These are phyloP conservation scores for Graphilbum sp. DNA, from an alignment of 2,329 filamentous ascomycete genomes.

Conservation along the genomic window DNA sequence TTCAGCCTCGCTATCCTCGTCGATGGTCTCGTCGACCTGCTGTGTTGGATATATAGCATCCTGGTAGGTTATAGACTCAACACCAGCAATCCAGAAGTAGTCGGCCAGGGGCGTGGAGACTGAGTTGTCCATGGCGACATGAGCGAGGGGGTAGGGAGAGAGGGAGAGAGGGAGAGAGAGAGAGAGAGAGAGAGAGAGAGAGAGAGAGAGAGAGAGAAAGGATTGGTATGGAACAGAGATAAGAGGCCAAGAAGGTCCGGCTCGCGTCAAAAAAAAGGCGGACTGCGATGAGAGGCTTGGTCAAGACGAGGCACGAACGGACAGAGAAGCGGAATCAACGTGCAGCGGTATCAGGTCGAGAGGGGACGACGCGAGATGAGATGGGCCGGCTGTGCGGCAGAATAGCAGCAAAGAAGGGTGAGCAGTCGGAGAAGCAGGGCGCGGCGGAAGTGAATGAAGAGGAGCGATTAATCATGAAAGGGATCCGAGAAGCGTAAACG, in stretches of 20 bases:
- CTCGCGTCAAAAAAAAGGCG: background rate
- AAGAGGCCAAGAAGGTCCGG: background rate
- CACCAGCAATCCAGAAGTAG: conserved; percentile 61
- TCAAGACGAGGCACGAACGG: too few relatives aligned
- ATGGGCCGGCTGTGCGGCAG: too few relatives aligned
- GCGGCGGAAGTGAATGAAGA: too few relatives aligned
- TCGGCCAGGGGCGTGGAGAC: conserved; percentile 48
- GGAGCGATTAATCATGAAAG: too few relatives aligned
- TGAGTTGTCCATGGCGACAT: conserved; percentile 38
- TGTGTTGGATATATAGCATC: conserved; percentile 27
- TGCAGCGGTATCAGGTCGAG: too few relatives aligned
- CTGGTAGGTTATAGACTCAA: conserved; percentile 50
- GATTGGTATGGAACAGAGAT: background rate
- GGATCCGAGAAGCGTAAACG: too few relatives aligned
- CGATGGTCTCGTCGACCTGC: conserved; percentile 41
- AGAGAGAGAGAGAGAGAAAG: background rate
- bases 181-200: background rate
- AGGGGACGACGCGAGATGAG: too few relatives aligned
- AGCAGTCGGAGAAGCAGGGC: background rate
- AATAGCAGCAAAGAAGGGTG: too few relatives aligned
- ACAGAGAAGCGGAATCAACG: too few relatives aligned
- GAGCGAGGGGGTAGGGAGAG: background rate
- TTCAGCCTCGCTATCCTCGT: conserved; percentile 43
- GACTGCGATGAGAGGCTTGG: background rate
- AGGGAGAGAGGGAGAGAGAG: background rate